Base-by-base conservation (phyloP, 2,329 filamentous ascomycete genomes). In the Sphaceloma murrayae region DNA sequence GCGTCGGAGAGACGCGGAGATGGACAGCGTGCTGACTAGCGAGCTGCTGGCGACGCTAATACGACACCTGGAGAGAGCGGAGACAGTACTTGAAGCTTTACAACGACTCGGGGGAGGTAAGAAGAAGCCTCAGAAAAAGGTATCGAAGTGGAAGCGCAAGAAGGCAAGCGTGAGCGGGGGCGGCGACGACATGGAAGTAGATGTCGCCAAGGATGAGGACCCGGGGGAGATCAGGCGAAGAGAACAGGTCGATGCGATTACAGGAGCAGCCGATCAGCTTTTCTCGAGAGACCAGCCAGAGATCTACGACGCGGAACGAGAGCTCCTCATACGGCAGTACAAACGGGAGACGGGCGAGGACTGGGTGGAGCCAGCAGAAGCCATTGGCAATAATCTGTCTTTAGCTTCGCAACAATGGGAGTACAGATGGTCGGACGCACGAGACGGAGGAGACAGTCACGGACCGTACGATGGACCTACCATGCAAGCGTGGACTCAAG, bases 401-500 rank as follows among this genome's bases (percentile, higher is more conserved):
- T 30, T 34, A 5, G 45, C 40, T 3, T 16, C 30, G 1, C 64
- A 65, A 26, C 74, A 77, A 70, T 98, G 89, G 88, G 85, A 96
- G 62, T 98, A 86, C 61, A 75, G 85, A 47, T 98, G 91, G 91
- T 80, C 78, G 29, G 87, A 94, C 60, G 85, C 85, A 13, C 74
- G 87, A 30, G 89, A 94, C 57, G 82, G 77, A 19, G 85, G 76
- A 8, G 74, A 77, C 36, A 74, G 75, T 47, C 86, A 98, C 62
- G 91, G 91, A 0, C 89, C 91, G 0, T 98, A 87, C 61, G 86
- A 95, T 58, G 76, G 74, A 5, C 62, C 72, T 4, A 89, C 82
- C 27, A 96, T 98, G 91, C 77, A 79, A 55, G 83, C 85, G 2
- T 98, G 91, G 91, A 78, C 82, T 53, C 78, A 85, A 50, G 86